Conservation (phyloP, 176 grass and related monocot genomes). For the Oryza rufipogon region DNA sequence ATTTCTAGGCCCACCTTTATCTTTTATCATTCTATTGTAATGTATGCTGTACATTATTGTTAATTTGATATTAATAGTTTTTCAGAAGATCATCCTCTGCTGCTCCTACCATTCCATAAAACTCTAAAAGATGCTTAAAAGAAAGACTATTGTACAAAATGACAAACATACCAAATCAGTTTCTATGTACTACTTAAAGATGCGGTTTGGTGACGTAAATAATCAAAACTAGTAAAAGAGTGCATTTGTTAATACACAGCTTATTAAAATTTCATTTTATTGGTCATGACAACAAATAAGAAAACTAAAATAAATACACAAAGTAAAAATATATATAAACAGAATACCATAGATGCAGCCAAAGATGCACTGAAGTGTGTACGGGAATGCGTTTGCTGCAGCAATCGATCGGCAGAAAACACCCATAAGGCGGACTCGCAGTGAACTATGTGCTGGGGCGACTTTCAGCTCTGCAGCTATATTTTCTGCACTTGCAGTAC, state of each 20-base stretch:
- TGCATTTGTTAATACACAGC: slow-evolving; percentile 12
- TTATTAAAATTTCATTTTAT: slow-evolving; percentile 17
- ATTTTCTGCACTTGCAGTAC: slow-evolving; percentile 75
- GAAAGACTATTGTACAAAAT: slow-evolving; percentile 6
- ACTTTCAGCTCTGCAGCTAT: slow-evolving; percentile 79
- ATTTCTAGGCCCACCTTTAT: background rate
- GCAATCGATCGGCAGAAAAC: slow-evolving; percentile 86
- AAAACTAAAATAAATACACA: background rate
- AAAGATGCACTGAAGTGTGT: slow-evolving; percentile 91
- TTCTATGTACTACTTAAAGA: slow-evolving; percentile 13
- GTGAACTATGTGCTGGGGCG: slow-evolving; percentile 66
- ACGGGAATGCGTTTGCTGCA: slow-evolving; percentile 90
- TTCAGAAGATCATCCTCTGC: too few relatives aligned
- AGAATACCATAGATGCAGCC: slow-evolving; percentile 81
- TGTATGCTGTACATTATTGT: too few relatives aligned
- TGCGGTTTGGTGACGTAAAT: slow-evolving; percentile 15
- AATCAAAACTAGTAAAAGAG: slow-evolving; percentile 18
- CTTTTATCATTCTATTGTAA: background rate
- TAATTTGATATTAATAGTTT: too few relatives aligned
- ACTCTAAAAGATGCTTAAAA: background rate
- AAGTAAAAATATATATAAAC: slow-evolving; percentile 2
- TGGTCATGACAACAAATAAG: background rate
- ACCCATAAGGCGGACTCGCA: slow-evolving; percentile 78
- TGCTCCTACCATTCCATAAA: too few relatives aligned
- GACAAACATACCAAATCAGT: slow-evolving; percentile 5